Conservation (phyloP, 768 basidiomycete genomes). For the Collybia sp. region DNA sequence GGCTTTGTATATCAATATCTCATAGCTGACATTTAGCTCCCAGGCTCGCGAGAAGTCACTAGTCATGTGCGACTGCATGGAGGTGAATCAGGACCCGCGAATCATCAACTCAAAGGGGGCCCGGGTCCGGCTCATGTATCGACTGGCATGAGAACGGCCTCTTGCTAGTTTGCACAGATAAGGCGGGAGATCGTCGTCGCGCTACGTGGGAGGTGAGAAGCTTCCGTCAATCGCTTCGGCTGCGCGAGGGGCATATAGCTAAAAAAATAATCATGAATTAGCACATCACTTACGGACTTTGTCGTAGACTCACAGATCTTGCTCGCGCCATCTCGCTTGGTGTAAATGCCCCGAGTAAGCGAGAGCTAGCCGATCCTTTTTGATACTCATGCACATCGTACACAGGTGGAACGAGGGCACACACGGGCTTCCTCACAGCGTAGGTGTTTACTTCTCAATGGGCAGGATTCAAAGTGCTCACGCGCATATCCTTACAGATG, state of each 20-base stretch:
- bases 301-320: conserved; percentile 13
- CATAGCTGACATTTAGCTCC: too few species aligned
- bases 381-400: background rate
- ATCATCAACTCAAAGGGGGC: too few species aligned
- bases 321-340: conserved; percentile 17
- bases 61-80: too few species aligned
- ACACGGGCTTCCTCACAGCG: conserved; percentile 33
- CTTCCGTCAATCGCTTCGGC: background rate
- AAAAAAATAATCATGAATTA: background rate
- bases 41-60: too few species aligned
- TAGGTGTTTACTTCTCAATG: conserved; percentile 8
- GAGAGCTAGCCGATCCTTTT: background rate
- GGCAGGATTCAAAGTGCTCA: background rate
- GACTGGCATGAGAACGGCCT: too few species aligned
- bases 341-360: conserved; percentile 21
- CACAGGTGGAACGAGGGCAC: conserved; percentile 21
- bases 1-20: too few species aligned
- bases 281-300: conserved; percentile 13
- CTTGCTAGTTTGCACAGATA: conserved; percentile 3
- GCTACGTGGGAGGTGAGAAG: conserved; percentile 31
- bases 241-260: too few species aligned
- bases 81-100: too few species aligned
- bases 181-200: conserved; percentile 36
- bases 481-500: conserved; percentile 15
- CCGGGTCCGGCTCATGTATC: too few species aligned